Evolutionary conservation across 345 rosid genomes (phyloP).

Genomic region (Heritiera fomes): DNA sequence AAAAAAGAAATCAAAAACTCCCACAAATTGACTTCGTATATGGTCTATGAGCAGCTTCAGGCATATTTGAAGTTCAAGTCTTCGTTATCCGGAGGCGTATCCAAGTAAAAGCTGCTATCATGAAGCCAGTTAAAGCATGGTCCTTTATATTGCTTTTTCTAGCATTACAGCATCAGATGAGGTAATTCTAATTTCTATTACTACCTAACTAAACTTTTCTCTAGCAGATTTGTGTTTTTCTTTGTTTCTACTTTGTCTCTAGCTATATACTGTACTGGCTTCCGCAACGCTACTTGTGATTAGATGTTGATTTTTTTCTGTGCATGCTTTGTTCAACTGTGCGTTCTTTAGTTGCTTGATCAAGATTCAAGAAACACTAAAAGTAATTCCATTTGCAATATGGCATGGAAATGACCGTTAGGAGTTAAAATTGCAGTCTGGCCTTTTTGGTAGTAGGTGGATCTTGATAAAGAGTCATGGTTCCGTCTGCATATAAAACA

Average conservation of each 20-base stretch:
- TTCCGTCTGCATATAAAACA: not conserved
- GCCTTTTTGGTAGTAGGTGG: not conserved
- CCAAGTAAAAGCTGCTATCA: not conserved
- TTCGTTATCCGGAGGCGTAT: not conserved
- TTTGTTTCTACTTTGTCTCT: not conserved
- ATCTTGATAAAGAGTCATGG: not conserved
- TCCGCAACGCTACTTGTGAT: not conserved
- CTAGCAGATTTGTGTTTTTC: not conserved
- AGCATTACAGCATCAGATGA: not conserved
- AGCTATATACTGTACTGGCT: not conserved
- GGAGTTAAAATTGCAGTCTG: not conserved
- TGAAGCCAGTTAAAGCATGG: not conserved
- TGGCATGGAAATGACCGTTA: not conserved
- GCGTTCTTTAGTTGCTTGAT: not conserved
- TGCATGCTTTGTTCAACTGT: not conserved
- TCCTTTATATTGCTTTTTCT: not conserved
- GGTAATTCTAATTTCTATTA: constrained; percentile 13
- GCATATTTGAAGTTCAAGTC: not conserved
- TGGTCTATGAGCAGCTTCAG: constrained; percentile 2
- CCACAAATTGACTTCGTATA: not conserved
- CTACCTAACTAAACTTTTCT: not conserved
- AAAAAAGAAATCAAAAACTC: not conserved
- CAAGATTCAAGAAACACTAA: not conserved
- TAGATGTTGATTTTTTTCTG: not conserved
- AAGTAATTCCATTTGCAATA: not conserved